phyloP scores from a whole-genome alignment of 192 early-diverging fungal genomes.

The Paraglomus occultum region DNA sequence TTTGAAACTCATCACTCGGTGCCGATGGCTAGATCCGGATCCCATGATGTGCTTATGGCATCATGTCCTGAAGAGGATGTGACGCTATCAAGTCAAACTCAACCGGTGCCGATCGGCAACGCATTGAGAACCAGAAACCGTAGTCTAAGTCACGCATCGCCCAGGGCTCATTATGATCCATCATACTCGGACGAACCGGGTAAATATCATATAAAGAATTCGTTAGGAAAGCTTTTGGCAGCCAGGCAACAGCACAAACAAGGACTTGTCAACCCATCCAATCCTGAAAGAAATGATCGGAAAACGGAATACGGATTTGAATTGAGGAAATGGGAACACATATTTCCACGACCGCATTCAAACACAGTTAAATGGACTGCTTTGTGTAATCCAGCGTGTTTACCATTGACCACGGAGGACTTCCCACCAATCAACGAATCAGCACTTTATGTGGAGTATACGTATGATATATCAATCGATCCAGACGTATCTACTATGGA shows the following conservation, averaged over 20 bases:
- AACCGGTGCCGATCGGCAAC: constrained; percentile 52
- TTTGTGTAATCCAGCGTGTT: constrained; percentile 86
- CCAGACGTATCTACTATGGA: constrained; percentile 45
- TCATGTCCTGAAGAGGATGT: constrained; percentile 49
- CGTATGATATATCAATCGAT: constrained; percentile 67
- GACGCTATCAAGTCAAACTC: constrained; percentile 45
- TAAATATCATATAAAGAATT: constrained; percentile 7
- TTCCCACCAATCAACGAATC: constrained; percentile 67
- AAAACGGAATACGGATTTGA: constrained; percentile 53
- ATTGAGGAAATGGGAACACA: constrained; percentile 85
- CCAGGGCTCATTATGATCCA: background rate
- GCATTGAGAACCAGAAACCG: background rate
- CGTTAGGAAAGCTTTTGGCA: constrained; percentile 33
- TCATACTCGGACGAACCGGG: constrained; percentile 38
- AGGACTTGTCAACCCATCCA: constrained; percentile 66
- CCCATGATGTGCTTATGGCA: constrained; percentile 24
- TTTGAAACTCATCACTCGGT: too few relatives aligned
- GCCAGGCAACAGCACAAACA: constrained; percentile 34
- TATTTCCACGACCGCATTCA: constrained; percentile 51
- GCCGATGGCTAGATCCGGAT: too few relatives aligned
- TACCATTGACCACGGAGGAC: constrained; percentile 91
- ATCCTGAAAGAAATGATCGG: constrained; percentile 55
- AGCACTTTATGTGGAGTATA: constrained; percentile 71
- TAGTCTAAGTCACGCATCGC: constrained; percentile 15
- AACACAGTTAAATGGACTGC: constrained; percentile 80